Evolutionary conservation across 179 eudicot species (phyloP).

Genomic region (Camellia oleifera): DNA sequence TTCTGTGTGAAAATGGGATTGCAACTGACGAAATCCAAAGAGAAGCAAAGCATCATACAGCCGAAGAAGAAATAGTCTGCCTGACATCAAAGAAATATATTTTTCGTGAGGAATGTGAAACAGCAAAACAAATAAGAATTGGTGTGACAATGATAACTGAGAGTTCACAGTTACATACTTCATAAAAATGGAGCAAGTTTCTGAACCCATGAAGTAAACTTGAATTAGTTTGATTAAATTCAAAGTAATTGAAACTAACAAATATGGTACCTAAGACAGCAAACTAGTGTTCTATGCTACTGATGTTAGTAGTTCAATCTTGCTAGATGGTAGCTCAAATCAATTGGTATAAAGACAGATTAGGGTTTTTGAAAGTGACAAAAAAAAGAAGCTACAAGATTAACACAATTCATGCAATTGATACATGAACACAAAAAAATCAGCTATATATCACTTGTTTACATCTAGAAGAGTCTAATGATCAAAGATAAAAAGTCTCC

Average conservation of each 20-base stretch:
- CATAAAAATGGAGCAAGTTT: background rate
- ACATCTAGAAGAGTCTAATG: too few relatives aligned
- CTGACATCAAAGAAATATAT: constrained; percentile 9
- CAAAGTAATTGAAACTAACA: background rate
- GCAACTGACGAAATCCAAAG: background rate
- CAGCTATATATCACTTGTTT: too few relatives aligned
- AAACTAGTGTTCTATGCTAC: background rate
- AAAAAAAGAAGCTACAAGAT: too few relatives aligned
- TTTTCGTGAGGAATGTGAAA: background rate
- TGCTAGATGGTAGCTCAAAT: too few relatives aligned
- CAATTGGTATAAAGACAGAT: background rate
- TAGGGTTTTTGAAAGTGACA: too few relatives aligned
- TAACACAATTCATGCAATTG: too few relatives aligned
- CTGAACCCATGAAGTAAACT: background rate
- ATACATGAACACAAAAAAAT: too few relatives aligned
- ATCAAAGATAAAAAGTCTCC: too few relatives aligned
- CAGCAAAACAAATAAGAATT: background rate
- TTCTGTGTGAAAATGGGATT: constrained; percentile 7
- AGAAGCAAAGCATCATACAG: constrained; percentile 11
- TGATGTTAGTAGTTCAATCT: too few relatives aligned
- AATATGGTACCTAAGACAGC: background rate
- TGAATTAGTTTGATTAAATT: background rate
- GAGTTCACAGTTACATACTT: background rate
- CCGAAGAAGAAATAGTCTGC: background rate
- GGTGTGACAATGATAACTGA: background rate